Conservation (phyloP, 148 eudicot species). For the Fallopia convolvulus region DNA sequence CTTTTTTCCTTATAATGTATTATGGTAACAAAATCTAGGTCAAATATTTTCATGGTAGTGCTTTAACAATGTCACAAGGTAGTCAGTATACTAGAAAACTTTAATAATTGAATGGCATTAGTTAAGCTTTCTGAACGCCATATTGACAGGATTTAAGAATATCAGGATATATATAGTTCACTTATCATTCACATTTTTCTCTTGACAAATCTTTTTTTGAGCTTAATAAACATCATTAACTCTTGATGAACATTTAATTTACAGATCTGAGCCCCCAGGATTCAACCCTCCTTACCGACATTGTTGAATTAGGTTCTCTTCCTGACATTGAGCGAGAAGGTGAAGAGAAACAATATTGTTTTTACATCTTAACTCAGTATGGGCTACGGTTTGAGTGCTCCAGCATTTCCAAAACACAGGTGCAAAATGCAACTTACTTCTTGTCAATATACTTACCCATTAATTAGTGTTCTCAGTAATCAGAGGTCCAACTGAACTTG, state of each 20-base stretch:
- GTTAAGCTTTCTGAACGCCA: no score
- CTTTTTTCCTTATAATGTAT: no score
- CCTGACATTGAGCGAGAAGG: slow-evolving; percentile 63
- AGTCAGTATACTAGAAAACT: no score
- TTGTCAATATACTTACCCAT: neutral
- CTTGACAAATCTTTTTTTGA: neutral
- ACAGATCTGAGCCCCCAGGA: slow-evolving; percentile 95
- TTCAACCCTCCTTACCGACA: slow-evolving; percentile 70
- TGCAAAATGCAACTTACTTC: slow-evolving; percentile 12
- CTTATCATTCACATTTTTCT: neutral
- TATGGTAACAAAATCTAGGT: no score
- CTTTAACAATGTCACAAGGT: no score
- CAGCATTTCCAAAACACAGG: slow-evolving; percentile 67
- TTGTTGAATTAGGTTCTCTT: slow-evolving; percentile 63
- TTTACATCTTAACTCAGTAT: slow-evolving; percentile 62
- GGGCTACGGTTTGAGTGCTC: slow-evolving; percentile 85
- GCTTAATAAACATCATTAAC: neutral
- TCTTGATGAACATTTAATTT: slow-evolving; percentile 13
- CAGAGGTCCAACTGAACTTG: neutral
- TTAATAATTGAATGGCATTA: no score
- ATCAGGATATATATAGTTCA: no score
- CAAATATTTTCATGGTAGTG: no score
- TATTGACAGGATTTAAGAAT: no score
- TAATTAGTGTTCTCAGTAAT: neutral
- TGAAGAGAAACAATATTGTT: slow-evolving; percentile 59